Evolutionary conservation across 139 green algal species (phyloP).

Genomic region (Nannochloris sp.): DNA sequence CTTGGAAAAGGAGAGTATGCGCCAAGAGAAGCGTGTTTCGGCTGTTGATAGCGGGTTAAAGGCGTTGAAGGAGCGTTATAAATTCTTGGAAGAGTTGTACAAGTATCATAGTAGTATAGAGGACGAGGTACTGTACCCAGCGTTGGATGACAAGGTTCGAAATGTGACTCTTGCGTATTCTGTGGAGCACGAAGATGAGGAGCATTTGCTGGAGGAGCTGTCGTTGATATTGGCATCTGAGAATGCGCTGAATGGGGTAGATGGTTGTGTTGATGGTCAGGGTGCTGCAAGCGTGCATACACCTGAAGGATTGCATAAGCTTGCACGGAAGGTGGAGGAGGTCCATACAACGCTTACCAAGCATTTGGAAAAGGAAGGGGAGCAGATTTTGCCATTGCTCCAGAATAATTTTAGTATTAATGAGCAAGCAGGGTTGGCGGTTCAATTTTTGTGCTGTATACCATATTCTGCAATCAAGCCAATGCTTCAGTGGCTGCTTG

Average conservation of each 20-base stretch:
- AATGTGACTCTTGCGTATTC: conserved; percentile 83
- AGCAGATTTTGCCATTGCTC: conserved; percentile 92
- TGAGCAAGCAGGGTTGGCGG: conserved; percentile 81
- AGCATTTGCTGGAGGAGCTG: conserved; percentile 82
- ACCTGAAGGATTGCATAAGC: conserved; percentile 10
- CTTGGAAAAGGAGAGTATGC: conserved; percentile 29
- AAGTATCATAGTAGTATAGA: conserved; percentile 86
- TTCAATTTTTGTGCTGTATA: conserved; percentile 94
- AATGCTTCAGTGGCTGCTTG: conserved; percentile 71
- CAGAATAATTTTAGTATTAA: conserved; percentile 68
- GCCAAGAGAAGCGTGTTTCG: too few relatives aligned
- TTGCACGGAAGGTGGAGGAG: conserved; percentile 50
- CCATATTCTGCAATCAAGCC: conserved; percentile 68
- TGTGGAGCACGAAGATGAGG: conserved; percentile 87
- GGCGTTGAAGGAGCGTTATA: conserved; percentile 47
- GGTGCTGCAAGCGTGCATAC: not conserved
- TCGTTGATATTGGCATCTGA: conserved; percentile 29
- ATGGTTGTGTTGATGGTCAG: not conserved
- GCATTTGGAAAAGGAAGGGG: conserved; percentile 93
- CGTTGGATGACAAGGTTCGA: conserved; percentile 75
- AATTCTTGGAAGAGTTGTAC: conserved; percentile 79
- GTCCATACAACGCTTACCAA: conserved; percentile 81
- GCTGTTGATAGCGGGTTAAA: conserved; percentile 2
- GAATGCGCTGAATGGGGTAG: not conserved
- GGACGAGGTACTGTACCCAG: conserved; percentile 88